Percentiles rank a stretch among this genome's conserved stretches.
Conservation (phyloP, 176 grass and related monocot genomes). For the Ampelocalamus luodianensis region DNA sequence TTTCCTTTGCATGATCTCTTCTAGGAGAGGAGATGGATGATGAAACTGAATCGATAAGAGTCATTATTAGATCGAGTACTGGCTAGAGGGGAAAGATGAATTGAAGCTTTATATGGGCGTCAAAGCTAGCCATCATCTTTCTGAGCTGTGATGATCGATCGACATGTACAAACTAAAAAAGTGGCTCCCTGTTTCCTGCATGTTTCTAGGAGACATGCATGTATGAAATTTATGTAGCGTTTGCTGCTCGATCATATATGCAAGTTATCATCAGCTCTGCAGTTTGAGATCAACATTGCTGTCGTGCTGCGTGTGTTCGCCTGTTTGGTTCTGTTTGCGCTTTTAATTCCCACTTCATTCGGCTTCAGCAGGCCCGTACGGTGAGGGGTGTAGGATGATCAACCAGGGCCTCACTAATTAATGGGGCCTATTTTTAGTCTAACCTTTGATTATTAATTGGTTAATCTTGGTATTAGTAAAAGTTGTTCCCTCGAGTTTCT, state of each 20-base stretch:
- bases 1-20: too few relatives aligned
- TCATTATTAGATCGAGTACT: too few relatives aligned
- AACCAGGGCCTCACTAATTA: too few relatives aligned
- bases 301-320: too few relatives aligned
- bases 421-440: too few relatives aligned
- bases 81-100: too few relatives aligned
- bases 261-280: neutral
- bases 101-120: neutral
- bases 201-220: neutral
- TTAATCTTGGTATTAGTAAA: too few relatives aligned
- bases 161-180: slow-evolving; percentile 1
- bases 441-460: too few relatives aligned
- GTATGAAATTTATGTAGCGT: neutral
- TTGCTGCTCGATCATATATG: neutral
- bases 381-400: too few relatives aligned
- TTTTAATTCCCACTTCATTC: neutral
- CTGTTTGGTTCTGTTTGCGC: too few relatives aligned
- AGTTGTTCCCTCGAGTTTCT: too few relatives aligned
- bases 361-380: neutral
- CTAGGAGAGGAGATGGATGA: neutral
- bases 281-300: neutral
- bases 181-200: neutral
- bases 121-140: neutral
- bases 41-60: too few relatives aligned
- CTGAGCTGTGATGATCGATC: neutral